Evolutionary conservation across 306 rosid genomes (phyloP).

Genomic region (Morella rubra): DNA sequence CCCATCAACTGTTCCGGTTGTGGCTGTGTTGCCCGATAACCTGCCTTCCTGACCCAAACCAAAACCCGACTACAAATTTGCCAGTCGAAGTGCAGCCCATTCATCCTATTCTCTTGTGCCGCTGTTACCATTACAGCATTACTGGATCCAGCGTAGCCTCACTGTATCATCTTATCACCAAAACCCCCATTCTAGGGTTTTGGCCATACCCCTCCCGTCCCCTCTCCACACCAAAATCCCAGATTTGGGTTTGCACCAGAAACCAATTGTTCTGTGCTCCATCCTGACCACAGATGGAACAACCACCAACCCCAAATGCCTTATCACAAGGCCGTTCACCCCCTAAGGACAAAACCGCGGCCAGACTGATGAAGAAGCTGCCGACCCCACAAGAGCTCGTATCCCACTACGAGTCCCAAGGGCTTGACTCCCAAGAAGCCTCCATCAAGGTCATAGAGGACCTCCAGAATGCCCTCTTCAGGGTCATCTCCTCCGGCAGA

Average conservation of each 20-base stretch:
- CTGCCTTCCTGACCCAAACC: not conserved
- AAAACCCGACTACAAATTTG: not conserved
- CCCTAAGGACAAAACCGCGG: not conserved
- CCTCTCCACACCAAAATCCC: conserved; percentile 2
- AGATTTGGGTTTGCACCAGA: not conserved
- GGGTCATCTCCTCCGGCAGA: conserved; percentile 64
- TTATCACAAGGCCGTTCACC: not conserved
- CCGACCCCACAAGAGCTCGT: conserved; percentile 63
- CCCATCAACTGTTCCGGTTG: no score
- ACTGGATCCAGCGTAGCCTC: no score
- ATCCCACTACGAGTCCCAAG: conserved; percentile 80
- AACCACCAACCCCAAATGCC: not conserved
- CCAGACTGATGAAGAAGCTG: conserved; percentile 42
- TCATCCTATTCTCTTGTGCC: not conserved
- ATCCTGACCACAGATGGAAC: conserved; percentile 29
- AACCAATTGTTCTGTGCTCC: not conserved
- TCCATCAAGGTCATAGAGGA: conserved; percentile 85
- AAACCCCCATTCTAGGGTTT: conserved; percentile 22
- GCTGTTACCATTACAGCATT: not conserved
- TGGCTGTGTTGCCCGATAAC: not conserved
- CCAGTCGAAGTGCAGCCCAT: not conserved
- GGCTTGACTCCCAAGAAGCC: conserved; percentile 61
- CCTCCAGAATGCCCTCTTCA: conserved; percentile 69
- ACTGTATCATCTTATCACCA: not conserved
- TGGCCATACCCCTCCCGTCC: not conserved